Evolutionary conservation across 148 eudicot genomes (phyloP), one percentile per base, ranked within the genome.

Genomic region (Arbutus unedo): DNA sequence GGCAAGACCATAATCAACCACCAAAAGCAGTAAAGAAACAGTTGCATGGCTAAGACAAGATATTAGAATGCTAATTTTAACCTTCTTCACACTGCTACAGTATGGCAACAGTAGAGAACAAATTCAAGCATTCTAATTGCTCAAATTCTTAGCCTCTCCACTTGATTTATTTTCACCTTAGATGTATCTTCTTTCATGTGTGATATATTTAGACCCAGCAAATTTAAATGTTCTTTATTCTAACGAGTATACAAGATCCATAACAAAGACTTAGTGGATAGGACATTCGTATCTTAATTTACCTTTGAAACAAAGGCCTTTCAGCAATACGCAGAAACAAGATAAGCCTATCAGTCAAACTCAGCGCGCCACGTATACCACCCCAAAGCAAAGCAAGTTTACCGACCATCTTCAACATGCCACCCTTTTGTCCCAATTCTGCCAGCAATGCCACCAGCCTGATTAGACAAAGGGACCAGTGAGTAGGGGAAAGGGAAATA

Each of bases 341-440:
- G 81, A 96, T 88, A 76, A 96, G 92, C 75, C 86, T 88, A 68
- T 91, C 93, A 62, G 93, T 93, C 87, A 96, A 89, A 85, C 98
- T 96, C 91, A 96, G 89, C 85, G 99, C 99, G 87, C 99, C 99
- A 82, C 99, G 96, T 84, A 96, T 86, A 44, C 99, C 99, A 84
- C 99, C 99, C 98, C 98, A 96, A 77, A 96, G 94, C 84, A 96
- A 84, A 81, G 99, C 99, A 81, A 93, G 49, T 88, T 93, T 96
- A 15, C 93, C 93, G 78, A 93, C 89, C 55, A 96, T 88, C 87
- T 48, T 94, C 85, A 96, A 81, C 80, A 89, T 79, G 53, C 99
- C 99, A 77, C 98, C 97, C 88, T 73, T 91, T 79, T 96, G 97
- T 81, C 98, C 98, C 88, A 91, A 87, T 88, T 89, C 96, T 31